Evolutionary conservation across 176 grass and related monocot species (phyloP).

Genomic region (Rhynchospora pubera): DNA sequence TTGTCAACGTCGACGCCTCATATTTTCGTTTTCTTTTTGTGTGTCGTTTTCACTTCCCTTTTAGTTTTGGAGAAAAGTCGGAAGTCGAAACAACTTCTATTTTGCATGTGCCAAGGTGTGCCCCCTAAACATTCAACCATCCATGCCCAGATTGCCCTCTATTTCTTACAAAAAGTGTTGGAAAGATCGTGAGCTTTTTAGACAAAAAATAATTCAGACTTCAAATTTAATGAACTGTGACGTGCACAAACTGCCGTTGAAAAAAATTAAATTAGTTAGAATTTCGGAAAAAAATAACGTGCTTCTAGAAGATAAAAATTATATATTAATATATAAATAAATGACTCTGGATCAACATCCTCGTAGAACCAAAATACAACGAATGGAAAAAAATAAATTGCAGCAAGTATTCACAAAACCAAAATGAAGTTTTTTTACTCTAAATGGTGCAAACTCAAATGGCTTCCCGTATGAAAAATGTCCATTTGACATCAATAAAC

Average conservation of each 20-base stretch:
- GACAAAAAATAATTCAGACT: no score
- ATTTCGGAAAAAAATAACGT: no score
- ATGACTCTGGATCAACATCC: no score
- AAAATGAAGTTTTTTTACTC: background rate
- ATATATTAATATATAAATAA: no score
- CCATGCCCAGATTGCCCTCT: no score
- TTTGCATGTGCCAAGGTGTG: background rate
- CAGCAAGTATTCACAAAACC: background rate
- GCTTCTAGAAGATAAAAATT: no score
- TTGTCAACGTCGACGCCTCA: background rate
- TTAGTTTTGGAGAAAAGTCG: background rate
- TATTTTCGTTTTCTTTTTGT: background rate
- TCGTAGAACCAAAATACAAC: background rate
- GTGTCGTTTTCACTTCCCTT: background rate
- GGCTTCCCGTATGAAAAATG: background rate
- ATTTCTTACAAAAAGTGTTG: no score
- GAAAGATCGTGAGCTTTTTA: no score
- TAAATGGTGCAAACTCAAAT: background rate
- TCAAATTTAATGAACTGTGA: no score
- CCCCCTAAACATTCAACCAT: no score
- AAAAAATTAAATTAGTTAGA: no score
- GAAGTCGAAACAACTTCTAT: background rate
- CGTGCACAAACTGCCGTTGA: no score
- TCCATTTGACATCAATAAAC: constrained; percentile 21
- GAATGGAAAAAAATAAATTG: background rate